These are phyloP conservation scores for Candida piceae DNA, from an alignment of 805 yeast species.

Conservation along the genomic window DNA sequence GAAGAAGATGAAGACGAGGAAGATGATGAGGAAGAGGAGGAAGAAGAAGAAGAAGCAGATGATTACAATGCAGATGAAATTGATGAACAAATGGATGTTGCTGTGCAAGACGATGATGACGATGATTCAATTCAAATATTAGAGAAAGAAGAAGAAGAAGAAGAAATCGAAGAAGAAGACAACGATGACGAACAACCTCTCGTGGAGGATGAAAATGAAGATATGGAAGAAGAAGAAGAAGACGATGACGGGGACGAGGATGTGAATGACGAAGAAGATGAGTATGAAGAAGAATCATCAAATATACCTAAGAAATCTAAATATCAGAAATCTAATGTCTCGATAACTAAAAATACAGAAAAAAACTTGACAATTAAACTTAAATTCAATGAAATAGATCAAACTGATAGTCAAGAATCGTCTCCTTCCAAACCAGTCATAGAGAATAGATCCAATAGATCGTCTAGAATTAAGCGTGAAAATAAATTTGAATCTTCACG, in stretches of 20 bases:
- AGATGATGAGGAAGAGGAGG: conserved; percentile 10
- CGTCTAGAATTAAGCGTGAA: conserved; percentile 1
- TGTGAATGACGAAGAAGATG: conserved; percentile 17
- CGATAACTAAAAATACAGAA: conserved; percentile 18
- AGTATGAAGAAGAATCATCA: conserved; percentile 1
- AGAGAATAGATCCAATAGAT: background rate
- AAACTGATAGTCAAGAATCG: background rate
- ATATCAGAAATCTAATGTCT: background rate
- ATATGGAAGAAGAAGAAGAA: conserved; percentile 18
- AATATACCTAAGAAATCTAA: conserved; percentile 1
- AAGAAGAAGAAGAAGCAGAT: conserved; percentile 11
- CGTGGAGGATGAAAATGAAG: conserved; percentile 17
- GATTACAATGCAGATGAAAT: conserved; percentile 13
- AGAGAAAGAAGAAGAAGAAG: conserved; percentile 2
- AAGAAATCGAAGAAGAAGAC: conserved; percentile 6
- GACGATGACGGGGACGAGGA: conserved; percentile 1
- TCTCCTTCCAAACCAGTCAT: background rate
- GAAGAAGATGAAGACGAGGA: conserved; percentile 4
- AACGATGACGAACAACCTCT: conserved; percentile 30
- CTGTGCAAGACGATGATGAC: conserved; percentile 17
- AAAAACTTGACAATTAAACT: conserved; percentile 27
- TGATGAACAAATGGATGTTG: conserved; percentile 16
- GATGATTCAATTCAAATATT: conserved; percentile 7
- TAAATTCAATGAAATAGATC: conserved; percentile 7
- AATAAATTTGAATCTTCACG: too few relatives aligned